Percentiles rank a stretch among this genome's conserved stretches.
Evolutionary conservation across 2,329 filamentous ascomycete species (phyloP).

Genomic region (Hymenoscyphus fraxineus): DNA sequence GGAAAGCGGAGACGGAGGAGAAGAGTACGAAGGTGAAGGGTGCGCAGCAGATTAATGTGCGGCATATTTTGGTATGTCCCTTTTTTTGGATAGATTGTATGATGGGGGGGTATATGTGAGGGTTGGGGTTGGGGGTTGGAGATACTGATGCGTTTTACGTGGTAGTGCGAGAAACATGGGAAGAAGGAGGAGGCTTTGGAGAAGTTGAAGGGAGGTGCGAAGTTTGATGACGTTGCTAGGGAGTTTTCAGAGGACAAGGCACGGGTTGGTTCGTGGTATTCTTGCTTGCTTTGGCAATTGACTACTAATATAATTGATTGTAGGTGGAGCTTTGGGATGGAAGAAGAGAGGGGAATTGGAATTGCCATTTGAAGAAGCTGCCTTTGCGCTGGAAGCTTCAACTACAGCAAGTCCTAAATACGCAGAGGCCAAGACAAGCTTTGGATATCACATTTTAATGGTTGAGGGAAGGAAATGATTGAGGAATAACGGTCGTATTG

Average conservation of each 20-base stretch:
- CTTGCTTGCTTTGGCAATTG: neutral
- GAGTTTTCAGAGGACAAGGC: constrained; percentile 77
- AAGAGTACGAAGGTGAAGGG: constrained; percentile 49
- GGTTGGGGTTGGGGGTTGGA: neutral
- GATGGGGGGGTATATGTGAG: too few species aligned
- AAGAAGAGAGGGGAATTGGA: constrained; percentile 66
- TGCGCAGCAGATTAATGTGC: constrained; percentile 67
- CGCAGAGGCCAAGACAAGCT: constrained; percentile 68
- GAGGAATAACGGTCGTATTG: constrained; percentile 3
- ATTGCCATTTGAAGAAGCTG: constrained; percentile 67
- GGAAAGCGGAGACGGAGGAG: constrained; percentile 39
- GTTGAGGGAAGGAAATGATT: constrained; percentile 44
- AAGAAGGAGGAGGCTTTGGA: constrained; percentile 73
- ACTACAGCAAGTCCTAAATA: constrained; percentile 61
- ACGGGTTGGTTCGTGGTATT: constrained; percentile 47
- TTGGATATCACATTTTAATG: constrained; percentile 80
- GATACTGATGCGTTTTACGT: constrained; percentile 15
- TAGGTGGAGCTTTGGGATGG: constrained; percentile 70
- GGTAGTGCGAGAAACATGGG: constrained; percentile 67
- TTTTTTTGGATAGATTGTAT: too few species aligned
- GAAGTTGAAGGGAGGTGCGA: constrained; percentile 61
- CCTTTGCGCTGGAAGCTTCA: constrained; percentile 65
- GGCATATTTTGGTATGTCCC: constrained; percentile 54
- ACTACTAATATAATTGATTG: neutral
- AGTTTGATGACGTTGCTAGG: constrained; percentile 71